phyloP scores from a whole-genome alignment of 2,329 filamentous ascomycete species.

The Aspergillus sp. region DNA sequence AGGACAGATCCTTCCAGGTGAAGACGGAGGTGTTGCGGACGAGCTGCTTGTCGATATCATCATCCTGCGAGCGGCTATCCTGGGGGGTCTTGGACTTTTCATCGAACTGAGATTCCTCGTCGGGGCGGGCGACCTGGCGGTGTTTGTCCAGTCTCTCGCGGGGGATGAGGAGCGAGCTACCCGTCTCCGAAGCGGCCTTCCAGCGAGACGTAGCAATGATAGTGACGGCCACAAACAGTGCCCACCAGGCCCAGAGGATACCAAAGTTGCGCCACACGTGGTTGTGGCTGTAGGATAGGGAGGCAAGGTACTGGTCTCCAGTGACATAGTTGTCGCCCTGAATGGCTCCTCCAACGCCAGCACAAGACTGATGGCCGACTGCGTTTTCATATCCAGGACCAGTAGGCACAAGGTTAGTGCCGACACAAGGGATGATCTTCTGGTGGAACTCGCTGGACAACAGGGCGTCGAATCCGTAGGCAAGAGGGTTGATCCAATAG shows the following conservation, averaged over 20 bases:
- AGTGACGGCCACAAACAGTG: conserved; percentile 57
- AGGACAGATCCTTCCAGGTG: conserved; percentile 71
- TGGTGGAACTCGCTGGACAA: conserved; percentile 37
- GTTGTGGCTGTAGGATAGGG: conserved; percentile 52
- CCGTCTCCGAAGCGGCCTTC: conserved; percentile 52
- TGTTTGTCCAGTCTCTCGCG: conserved; percentile 53
- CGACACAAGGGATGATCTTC: conserved; percentile 35
- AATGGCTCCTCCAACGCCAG: conserved; percentile 56
- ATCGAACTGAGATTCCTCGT: conserved; percentile 49
- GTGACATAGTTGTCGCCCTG: conserved; percentile 49
- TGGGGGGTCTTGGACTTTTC: conserved; percentile 23
- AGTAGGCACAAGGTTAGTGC: conserved; percentile 32
- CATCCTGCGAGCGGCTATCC: conserved; percentile 15
- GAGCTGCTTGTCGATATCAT: conserved; percentile 42
- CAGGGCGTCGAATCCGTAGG: conserved; percentile 39
- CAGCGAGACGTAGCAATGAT: conserved; percentile 58
- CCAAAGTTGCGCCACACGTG: conserved; percentile 62
- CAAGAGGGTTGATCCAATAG: conserved; percentile 39
- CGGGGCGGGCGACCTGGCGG: conserved; percentile 29
- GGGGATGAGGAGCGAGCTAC: conserved; percentile 59
- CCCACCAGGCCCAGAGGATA: conserved; percentile 63
- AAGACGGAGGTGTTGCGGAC: conserved; percentile 66
- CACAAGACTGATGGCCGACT: conserved; percentile 27
- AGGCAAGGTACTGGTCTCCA: conserved; percentile 58
- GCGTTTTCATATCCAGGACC: conserved; percentile 31